Evolutionary conservation across 345 rosid species (phyloP), one percentile per base, ranked within the genome.

Genomic region (Populus alba): DNA sequence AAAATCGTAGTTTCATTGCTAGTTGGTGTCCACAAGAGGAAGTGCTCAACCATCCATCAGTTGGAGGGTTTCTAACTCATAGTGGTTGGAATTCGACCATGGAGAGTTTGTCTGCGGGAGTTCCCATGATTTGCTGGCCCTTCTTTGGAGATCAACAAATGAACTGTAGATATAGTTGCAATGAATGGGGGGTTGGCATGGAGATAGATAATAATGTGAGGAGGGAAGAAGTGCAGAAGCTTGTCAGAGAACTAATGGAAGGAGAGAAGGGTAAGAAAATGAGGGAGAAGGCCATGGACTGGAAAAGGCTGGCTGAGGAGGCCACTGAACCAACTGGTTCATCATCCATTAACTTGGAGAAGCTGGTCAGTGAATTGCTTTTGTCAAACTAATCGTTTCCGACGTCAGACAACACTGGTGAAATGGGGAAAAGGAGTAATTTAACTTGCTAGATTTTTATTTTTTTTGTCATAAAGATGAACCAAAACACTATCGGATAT

Each of bases 11-110:
- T 5, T 49, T 49, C 3, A 71, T 71, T 27, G 9, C 59, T 11
- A 71, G 74, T 1, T 71, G 74, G 74, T 49, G 61, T 18, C 63
- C 74, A 29, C 59, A 49, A 29, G 74, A 71, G n/a, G 74, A 49
- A 29, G 59, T 71, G 17, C 74, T 71, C 23, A 49, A 49, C 37
- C 63, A 71, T 17, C 74, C 63, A 71, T 51, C 74, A 17, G 37
- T 27, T 6, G 59, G 27, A 27, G 63, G 74, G 23, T 49, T 71
- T 33, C 62, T 29, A 27, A 49, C 74, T 3, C 62, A 71, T 11
- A 18, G 63, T 1, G 74, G 74, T 2, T 49, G 41, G 74, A 31
- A 18, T 2, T 71, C 74, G 17, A 51, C 62, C 5, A 49, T 71
- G 23, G 74, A 71, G 37, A 49, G 73, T 7, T 41, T 70, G 35